Evolutionary conservation across 2,329 filamentous ascomycete genomes (phyloP).

Genomic region (Neophaeococcomyces mojaviensis): DNA sequence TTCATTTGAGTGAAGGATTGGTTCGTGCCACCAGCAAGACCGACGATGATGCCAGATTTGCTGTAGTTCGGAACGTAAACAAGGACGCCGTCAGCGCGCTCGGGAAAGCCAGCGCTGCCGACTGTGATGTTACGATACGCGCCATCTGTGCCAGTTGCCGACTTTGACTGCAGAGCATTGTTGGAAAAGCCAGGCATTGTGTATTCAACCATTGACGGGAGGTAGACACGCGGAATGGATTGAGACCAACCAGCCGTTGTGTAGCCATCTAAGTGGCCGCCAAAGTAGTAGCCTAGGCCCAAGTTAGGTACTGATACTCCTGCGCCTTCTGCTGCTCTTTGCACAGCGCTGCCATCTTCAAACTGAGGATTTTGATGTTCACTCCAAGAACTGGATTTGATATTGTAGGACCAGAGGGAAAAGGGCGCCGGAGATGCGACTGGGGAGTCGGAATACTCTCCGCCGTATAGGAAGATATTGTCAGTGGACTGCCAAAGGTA

Average conservation of each 20-base stretch:
- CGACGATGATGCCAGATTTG: constrained; percentile 65
- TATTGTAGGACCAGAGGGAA: constrained; percentile 64
- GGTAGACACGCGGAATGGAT: constrained; percentile 55
- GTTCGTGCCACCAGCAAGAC: constrained; percentile 66
- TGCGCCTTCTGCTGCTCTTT: constrained; percentile 66
- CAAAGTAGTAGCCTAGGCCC: constrained; percentile 70
- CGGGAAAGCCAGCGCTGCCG: constrained; percentile 59
- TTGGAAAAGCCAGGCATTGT: constrained; percentile 66
- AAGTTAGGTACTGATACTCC: constrained; percentile 62
- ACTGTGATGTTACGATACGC: constrained; percentile 67
- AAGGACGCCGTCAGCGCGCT: constrained; percentile 65
- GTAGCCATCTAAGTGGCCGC: constrained; percentile 62
- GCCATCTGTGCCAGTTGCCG: constrained; percentile 54
- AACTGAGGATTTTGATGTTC: constrained; percentile 57
- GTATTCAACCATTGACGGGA: constrained; percentile 68
- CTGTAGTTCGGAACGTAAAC: constrained; percentile 73
- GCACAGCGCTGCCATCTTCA: constrained; percentile 53
- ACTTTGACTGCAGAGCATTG: constrained; percentile 48
- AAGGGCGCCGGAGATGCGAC: constrained; percentile 49
- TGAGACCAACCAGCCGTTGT: constrained; percentile 62
- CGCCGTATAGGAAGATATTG: constrained; percentile 66
- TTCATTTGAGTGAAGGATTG: constrained; percentile 63
- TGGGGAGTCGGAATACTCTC: constrained; percentile 62
- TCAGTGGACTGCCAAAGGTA: constrained; percentile 67
- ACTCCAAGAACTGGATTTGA: constrained; percentile 52